These are phyloP conservation scores for Calonectria leucothoes DNA, from an alignment of 2,329 filamentous ascomycete genomes.

Conservation along the genomic window DNA sequence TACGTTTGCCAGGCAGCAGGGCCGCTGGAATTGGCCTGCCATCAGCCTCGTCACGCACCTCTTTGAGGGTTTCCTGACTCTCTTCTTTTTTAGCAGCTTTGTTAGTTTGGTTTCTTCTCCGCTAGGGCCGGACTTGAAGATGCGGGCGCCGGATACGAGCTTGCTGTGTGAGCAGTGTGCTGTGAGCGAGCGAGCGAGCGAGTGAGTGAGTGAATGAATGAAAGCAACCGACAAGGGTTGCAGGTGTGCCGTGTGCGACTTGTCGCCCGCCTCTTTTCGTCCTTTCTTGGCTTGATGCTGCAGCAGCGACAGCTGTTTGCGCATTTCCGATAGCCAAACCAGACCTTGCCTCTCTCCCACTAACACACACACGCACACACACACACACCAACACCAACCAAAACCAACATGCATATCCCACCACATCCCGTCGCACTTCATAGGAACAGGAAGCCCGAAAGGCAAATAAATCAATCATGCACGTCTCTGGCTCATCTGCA, in stretches of 20 bases:
- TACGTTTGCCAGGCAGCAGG: slow-evolving; percentile 17
- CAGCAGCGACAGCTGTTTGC: neutral
- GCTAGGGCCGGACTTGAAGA: neutral
- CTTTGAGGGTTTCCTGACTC: neutral
- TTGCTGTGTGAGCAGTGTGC: no score
- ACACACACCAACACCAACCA: neutral
- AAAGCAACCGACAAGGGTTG: neutral
- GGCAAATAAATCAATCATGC: neutral
- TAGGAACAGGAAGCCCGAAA: neutral
- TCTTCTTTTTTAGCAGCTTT: neutral
- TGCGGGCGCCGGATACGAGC: neutral
- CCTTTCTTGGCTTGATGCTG: neutral
- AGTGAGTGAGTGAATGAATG: no score
- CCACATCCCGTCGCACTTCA: neutral
- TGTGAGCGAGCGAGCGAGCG: no score
- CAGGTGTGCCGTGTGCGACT: neutral
- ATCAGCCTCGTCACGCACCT: neutral
- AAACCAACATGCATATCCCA: neutral
- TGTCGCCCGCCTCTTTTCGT: neutral
- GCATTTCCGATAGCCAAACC: neutral
- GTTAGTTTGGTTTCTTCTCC: neutral
- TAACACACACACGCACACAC: neutral
- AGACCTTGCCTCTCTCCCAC: neutral
- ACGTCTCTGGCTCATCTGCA: neutral
- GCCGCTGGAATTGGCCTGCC: slow-evolving; percentile 11